Evolutionary conservation across 495 filamentous ascomycete species (phyloP), one percentile per base, ranked within the genome.

Genomic region (Penicillium diatomitis): DNA sequence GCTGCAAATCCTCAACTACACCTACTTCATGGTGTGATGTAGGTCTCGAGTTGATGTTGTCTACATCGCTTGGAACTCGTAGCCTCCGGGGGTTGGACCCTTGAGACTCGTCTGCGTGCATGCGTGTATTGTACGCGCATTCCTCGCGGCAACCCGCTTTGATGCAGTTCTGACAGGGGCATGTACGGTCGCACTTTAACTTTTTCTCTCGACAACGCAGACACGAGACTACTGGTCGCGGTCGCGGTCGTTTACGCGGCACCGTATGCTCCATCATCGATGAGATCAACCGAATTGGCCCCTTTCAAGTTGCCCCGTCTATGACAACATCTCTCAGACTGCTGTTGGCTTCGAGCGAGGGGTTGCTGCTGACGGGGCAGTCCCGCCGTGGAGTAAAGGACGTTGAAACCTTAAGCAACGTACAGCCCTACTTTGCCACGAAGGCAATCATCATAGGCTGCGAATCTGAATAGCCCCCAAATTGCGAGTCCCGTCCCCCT

Each of bases 121-220:
- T 46, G 9, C 49, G 48, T 10, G 55, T 49, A 31, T 52, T 53
- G 28, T 58, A 64, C 2, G 46, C 38, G 45, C 61, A 64, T 5
- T 55, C 50, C 1, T 51, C 35, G 3, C 40, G 42, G 12, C 55
- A 58, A 4, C 46, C 56, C 8, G 56, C 55, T 43, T 56, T 60
- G 20, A 38, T 51, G 50, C 63, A 66, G 38, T 66, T 66, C 46
- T 57, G 43, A 33, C 63, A 66, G 5, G 63, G 60, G n/a, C 47
- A 31, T 2, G 48, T 41, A 0, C 63, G 57, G 41, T 66, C 60
- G 50, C 63, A 66, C 50, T 61, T 66, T 11, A 66, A 44, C 50
- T 66, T 66, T 37, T 63, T 63, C 29, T 60, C 53, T 36, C 63
- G 41, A 49, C 63, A 66, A n/a, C 60, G 57, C 34, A 63, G 50